Evolutionary conservation across 23 red algal genomes (phyloP), one percentile per base, ranked within the genome.

Genomic region (Gracilaria vermiculophylla): DNA sequence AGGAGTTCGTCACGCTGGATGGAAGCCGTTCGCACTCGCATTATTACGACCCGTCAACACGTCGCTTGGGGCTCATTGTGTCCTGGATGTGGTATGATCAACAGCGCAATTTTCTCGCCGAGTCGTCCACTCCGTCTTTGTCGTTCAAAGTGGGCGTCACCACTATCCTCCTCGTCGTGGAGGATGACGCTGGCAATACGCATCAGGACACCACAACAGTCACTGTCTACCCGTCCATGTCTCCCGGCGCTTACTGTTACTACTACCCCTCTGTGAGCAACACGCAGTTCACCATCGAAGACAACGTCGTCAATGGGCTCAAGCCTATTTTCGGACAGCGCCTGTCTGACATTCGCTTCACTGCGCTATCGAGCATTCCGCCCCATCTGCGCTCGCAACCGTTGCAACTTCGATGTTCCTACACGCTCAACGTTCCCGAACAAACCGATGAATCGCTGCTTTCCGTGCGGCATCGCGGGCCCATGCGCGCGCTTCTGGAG

Each of bases 21-120:
- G 88, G 77, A 41, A 81, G 75, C 47, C 74, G 69, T 20, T 81
- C 76, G 10, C 88, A 92, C 50, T 81, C 76, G 21, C 88, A 92
- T 75, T 92, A 71, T 62, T 92, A 57, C 42, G 88, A 92, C 29
- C 66, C 66, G 33, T 25, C 64, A 3, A 33, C 56, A 42, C 79
- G 51, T 40, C 64, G 69, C 19, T 55, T 76, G 20, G 76, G 75
- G 2, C 61, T 53, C 2, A 81, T 81, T 24, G 78, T 92, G 3
- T 51, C 51, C 12, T 92, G 88, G 88, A 69, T 48, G 40, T 76
- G 67, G 77, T 78, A 58, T 47, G 88, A 81, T 55, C 56, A 61
- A 27, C 42, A 58, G 8, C 10, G 34, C 16, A 66, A 69, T 19
- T 62, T 53, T 44, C 64, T 85, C 17, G 62, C 43, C 19, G 40